phyloP scores from a whole-genome alignment of 1,139 yeast species.

The Yamadazyma atlantica region DNA sequence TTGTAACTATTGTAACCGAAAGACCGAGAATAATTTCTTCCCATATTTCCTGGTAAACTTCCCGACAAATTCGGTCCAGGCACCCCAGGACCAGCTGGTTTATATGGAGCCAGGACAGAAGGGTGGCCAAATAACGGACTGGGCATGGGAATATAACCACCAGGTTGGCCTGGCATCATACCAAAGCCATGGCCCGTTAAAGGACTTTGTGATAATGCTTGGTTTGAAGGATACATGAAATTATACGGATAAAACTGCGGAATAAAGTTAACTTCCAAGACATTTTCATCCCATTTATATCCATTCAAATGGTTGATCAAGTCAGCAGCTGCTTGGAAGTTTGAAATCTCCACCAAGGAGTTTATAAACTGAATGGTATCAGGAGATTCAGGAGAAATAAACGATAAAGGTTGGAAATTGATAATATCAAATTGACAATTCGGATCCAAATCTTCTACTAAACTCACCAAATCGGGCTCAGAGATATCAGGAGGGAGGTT shows the following conservation, averaged over 20 bases:
- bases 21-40: not conserved
- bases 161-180: not conserved
- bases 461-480: conserved; percentile 4
- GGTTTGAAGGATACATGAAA: not conserved
- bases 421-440: conserved; percentile 3
- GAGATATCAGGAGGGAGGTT: conserved; percentile 3
- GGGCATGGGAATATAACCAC: not conserved
- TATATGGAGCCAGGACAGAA: too few species aligned
- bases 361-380: not conserved
- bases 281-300: conserved; percentile 22
- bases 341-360: conserved; percentile 17
- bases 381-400: conserved; percentile 1
- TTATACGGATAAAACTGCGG: conserved; percentile 7
- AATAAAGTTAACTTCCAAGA: conserved; percentile 19
- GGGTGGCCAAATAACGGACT: not conserved
- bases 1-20: not conserved
- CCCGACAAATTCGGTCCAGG: too few species aligned
- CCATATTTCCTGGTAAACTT: too few species aligned
- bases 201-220: conserved; percentile 4
- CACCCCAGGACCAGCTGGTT: too few species aligned
- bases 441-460: conserved; percentile 1
- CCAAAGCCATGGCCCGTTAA: conserved; percentile 3
- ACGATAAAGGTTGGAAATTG: conserved; percentile 6
- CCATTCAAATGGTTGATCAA: conserved; percentile 26
- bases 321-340: conserved; percentile 15